phyloP scores from a whole-genome alignment of 2,329 filamentous ascomycete species.

The Fusarium nygamai region DNA sequence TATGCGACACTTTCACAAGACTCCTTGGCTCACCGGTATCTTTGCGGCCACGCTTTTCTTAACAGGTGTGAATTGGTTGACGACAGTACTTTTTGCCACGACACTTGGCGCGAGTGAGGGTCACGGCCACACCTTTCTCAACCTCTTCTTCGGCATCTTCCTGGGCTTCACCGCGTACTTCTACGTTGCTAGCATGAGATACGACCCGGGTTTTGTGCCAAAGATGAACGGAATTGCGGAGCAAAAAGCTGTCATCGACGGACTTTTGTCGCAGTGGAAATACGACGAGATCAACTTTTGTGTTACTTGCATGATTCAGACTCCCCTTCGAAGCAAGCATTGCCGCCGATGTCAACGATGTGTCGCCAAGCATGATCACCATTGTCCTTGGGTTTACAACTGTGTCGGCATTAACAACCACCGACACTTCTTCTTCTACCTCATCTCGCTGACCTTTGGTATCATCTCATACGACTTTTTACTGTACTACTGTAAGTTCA shows the following conservation, averaged over 20 bases:
- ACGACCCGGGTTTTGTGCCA: conserved; percentile 92
- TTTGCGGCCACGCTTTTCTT: conserved; percentile 89
- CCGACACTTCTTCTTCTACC: conserved; percentile 92
- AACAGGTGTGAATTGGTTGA: conserved; percentile 79
- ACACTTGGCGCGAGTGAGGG: conserved; percentile 30
- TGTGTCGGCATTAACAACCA: conserved; percentile 97
- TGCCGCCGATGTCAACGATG: conserved; percentile 91
- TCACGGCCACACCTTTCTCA: conserved; percentile 72
- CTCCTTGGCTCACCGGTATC: conserved; percentile 94
- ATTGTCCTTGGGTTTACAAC: conserved; percentile 98
- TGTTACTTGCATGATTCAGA: conserved; percentile 92
- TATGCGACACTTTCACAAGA: conserved; percentile 90
- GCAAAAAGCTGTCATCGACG: conserved; percentile 88
- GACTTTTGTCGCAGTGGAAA: conserved; percentile 84
- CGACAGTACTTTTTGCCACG: conserved; percentile 61
- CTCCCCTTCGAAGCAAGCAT: conserved; percentile 93
- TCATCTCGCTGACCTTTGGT: conserved; percentile 79
- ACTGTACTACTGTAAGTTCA: conserved; percentile 73
- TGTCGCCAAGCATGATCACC: conserved; percentile 96
- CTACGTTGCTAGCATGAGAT: conserved; percentile 84
- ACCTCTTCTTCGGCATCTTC: conserved; percentile 75
- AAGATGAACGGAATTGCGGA: conserved; percentile 89
- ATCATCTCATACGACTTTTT: conserved; percentile 78
- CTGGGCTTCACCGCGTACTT: conserved; percentile 82
- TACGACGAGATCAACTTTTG: conserved; percentile 97